Conservation (phyloP, 345 rosid genomes). For the Lagerstroemia speciosa region DNA sequence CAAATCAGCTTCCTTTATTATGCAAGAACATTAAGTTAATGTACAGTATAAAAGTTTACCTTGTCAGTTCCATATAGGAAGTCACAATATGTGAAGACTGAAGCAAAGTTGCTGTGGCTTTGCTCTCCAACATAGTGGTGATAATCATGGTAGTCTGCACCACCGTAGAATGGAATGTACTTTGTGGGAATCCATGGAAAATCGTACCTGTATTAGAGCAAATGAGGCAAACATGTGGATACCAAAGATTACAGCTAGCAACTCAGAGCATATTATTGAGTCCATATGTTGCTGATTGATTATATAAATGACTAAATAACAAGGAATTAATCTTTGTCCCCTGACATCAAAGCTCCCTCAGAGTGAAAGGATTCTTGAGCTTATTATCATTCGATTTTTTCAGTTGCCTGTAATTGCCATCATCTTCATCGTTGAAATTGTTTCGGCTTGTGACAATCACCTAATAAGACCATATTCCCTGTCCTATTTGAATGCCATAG, state of each 20-base stretch:
- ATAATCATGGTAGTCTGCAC: constrained; percentile 91
- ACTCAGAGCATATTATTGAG: not conserved
- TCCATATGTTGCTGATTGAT: not conserved
- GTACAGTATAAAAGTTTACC: constrained; percentile 25
- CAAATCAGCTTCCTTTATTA: not conserved
- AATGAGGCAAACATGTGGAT: not conserved
- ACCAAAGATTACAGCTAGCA: not conserved
- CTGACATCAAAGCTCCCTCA: not conserved
- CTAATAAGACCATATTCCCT: not conserved
- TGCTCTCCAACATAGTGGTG: too few relatives aligned
- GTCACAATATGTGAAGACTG: constrained; percentile 66
- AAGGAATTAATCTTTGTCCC: not conserved
- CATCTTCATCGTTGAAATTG: not conserved
- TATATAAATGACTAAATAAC: not conserved
- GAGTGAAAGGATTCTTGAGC: not conserved
- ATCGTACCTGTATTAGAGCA: constrained; percentile 45
- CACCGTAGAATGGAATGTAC: constrained; percentile 92
- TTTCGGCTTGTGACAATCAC: not conserved
- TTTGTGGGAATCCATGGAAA: constrained; percentile 85
- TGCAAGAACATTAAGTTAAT: not conserved
- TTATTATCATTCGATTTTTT: not conserved
- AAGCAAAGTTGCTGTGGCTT: too few relatives aligned
- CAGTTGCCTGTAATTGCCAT: not conserved
- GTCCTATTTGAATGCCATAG: not conserved
- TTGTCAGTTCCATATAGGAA: constrained; percentile 92